phyloP scores from a whole-genome alignment of 148 eudicot species.

The Bassia scoparia region DNA sequence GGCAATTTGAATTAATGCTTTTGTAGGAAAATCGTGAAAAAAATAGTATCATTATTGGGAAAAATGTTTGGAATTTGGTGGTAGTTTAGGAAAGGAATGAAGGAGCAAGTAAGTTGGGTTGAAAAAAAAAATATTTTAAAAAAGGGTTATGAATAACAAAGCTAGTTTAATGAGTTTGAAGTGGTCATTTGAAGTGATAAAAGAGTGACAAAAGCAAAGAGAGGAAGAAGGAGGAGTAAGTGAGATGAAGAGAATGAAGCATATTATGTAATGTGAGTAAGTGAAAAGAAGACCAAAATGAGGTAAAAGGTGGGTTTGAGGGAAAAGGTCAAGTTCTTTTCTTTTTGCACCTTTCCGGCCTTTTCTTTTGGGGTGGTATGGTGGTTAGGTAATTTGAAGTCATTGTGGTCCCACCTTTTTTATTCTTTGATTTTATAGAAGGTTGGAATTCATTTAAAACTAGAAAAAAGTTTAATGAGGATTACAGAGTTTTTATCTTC shows the following conservation, averaged over 20 bases:
- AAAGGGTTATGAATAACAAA: not conserved
- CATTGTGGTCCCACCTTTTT: conserved; percentile 28
- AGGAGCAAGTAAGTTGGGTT: not conserved
- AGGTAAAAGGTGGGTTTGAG: conserved; percentile 12
- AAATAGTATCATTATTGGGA: too few species aligned
- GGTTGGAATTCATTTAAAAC: too few species aligned
- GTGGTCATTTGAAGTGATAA: conserved; percentile 3
- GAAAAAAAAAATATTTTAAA: not conserved
- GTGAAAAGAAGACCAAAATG: not conserved
- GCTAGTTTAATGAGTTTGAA: conserved; percentile 10
- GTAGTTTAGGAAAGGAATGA: too few species aligned
- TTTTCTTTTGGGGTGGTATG: conserved; percentile 28
- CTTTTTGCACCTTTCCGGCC: not conserved
- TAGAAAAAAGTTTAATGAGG: too few species aligned
- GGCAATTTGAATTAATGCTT: too few species aligned
- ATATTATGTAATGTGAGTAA: not conserved
- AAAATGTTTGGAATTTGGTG: too few species aligned
- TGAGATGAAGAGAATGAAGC: not conserved
- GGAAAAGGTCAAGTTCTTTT: conserved; percentile 26
- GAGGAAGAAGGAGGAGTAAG: not conserved
- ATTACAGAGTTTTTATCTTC: too few species aligned
- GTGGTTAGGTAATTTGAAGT: conserved; percentile 23
- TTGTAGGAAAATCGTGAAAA: too few species aligned
- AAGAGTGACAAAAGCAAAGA: conserved; percentile 22
- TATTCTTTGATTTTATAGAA: not conserved